These are phyloP conservation scores for Ampelocalamus luodianensis DNA, from an alignment of 176 grass and related monocot genomes.

Conservation along the genomic window DNA sequence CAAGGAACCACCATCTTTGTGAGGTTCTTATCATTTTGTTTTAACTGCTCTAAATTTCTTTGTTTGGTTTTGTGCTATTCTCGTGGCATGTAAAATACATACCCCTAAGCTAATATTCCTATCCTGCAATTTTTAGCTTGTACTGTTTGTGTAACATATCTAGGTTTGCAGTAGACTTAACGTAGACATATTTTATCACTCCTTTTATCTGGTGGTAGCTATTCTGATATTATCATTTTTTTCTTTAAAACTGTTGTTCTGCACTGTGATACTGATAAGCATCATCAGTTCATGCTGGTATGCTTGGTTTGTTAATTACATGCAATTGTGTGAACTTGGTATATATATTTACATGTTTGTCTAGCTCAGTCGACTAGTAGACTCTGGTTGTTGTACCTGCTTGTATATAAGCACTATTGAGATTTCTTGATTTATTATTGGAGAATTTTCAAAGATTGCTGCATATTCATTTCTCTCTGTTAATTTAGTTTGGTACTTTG, in stretches of 20 bases:
- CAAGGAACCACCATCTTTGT: slow-evolving; percentile 92
- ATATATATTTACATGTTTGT: slow-evolving; percentile 10
- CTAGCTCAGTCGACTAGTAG: background rate
- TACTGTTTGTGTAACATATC: background rate
- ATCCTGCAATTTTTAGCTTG: slow-evolving; percentile 8
- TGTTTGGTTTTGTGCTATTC: slow-evolving; percentile 13
- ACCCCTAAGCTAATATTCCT: background rate
- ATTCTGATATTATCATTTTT: background rate
- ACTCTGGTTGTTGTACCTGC: background rate
- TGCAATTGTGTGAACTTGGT: background rate
- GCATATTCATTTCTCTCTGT: background rate
- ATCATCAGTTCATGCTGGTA: background rate
- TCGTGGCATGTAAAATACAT: slow-evolving; percentile 16
- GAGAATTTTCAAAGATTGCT: background rate
- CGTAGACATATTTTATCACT: background rate
- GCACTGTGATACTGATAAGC: background rate
- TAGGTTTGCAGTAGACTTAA: background rate
- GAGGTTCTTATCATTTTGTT: slow-evolving; percentile 73
- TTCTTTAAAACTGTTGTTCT: slow-evolving; percentile 10
- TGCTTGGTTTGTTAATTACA: slow-evolving; percentile 16
- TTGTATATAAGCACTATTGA: background rate
- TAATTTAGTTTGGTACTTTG: slow-evolving; percentile 1
- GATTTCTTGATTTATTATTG: slow-evolving; percentile 8
- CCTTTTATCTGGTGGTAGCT: slow-evolving; percentile 10
- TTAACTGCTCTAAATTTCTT: slow-evolving; percentile 15